These are phyloP conservation scores for Cyclotella choctawhatcheeana DNA, from an alignment of 108 stramenopile genomes.

Conservation along the genomic window DNA sequence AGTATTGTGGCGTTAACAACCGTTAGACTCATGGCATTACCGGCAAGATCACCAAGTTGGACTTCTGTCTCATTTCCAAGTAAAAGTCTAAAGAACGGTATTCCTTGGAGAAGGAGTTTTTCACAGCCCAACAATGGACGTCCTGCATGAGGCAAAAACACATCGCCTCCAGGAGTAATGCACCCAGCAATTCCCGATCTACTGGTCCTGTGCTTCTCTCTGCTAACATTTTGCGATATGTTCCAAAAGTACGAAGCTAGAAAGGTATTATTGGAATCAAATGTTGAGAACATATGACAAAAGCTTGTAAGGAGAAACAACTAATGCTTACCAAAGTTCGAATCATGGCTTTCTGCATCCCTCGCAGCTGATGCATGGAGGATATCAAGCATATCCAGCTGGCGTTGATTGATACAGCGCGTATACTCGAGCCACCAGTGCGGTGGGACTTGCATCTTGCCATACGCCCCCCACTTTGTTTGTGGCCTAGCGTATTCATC, in stretches of 20 bases:
- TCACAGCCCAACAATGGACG: slow-evolving; percentile 73
- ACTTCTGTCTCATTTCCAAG: slow-evolving; percentile 84
- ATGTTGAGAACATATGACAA: not conserved
- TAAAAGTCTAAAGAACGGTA: slow-evolving; percentile 73
- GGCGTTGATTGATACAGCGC: slow-evolving; percentile 46
- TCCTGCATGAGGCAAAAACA: slow-evolving; percentile 71
- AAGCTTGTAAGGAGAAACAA: too few species aligned
- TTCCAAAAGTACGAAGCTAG: slow-evolving; percentile 73
- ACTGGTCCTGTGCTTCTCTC: slow-evolving; percentile 66
- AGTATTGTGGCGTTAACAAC: slow-evolving; percentile 79
- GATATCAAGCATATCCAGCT: slow-evolving; percentile 61
- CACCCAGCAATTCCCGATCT: slow-evolving; percentile 68
- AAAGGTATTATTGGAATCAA: not conserved
- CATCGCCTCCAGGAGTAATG: slow-evolving; percentile 79
- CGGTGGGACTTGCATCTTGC: slow-evolving; percentile 61
- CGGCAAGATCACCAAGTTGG: slow-evolving; percentile 78
- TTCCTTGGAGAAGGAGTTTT: slow-evolving; percentile 80
- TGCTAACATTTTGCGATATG: slow-evolving; percentile 69
- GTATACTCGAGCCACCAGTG: slow-evolving; percentile 78
- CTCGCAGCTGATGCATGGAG: slow-evolving; percentile 60
- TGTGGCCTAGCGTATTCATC: slow-evolving; percentile 51
- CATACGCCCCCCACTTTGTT: slow-evolving; percentile 60
- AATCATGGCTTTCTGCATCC: slow-evolving; percentile 72
- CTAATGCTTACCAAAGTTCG: slow-evolving; percentile 51
- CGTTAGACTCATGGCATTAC: slow-evolving; percentile 82